Evolutionary conservation across 805 yeast species (phyloP).

Genomic region (Candida pseudofarinosa): DNA sequence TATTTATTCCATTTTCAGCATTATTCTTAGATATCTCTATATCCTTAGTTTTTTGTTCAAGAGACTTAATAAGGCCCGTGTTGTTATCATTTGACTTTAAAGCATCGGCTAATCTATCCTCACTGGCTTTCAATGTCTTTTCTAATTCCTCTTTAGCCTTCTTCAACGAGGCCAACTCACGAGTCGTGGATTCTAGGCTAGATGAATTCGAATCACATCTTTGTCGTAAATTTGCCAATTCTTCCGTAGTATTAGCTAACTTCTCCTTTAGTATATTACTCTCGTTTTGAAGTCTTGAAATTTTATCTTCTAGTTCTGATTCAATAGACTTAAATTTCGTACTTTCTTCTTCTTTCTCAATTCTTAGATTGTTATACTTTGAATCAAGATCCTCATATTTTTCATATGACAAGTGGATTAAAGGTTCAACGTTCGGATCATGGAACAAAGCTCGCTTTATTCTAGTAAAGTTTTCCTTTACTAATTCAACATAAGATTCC

Average conservation of each 20-base stretch:
- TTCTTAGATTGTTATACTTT: constrained; percentile 25
- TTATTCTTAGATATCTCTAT: constrained; percentile 47
- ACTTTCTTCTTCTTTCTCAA: constrained; percentile 20
- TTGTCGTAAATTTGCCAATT: constrained; percentile 15
- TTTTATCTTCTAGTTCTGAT: constrained; percentile 14
- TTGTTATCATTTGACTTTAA: constrained; percentile 21
- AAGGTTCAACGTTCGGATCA: constrained; percentile 73
- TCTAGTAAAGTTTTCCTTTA: constrained; percentile 66
- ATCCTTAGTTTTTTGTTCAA: constrained; percentile 28
- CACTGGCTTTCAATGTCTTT: constrained; percentile 22
- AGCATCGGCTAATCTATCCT: constrained; percentile 28
- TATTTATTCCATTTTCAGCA: constrained; percentile 85
- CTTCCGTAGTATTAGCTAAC: constrained; percentile 10
- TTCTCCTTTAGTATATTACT: constrained; percentile 11
- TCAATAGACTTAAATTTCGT: constrained; percentile 15
- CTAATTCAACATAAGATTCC: constrained; percentile 53
- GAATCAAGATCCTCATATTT: constrained; percentile 45
- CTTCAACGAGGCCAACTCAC: constrained; percentile 21
- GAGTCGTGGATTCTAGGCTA: constrained; percentile 17
- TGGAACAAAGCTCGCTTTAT: constrained; percentile 67
- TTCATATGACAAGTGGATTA: constrained; percentile 59
- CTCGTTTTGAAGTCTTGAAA: constrained; percentile 11
- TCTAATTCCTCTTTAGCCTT: constrained; percentile 28
- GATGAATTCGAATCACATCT: constrained; percentile 17
- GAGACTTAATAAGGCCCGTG: constrained; percentile 21